Percentiles rank a stretch among this genome's conserved stretches.
phyloP scores from a whole-genome alignment of 2,329 filamentous ascomycete genomes.

The Lachnellula hyalina region DNA sequence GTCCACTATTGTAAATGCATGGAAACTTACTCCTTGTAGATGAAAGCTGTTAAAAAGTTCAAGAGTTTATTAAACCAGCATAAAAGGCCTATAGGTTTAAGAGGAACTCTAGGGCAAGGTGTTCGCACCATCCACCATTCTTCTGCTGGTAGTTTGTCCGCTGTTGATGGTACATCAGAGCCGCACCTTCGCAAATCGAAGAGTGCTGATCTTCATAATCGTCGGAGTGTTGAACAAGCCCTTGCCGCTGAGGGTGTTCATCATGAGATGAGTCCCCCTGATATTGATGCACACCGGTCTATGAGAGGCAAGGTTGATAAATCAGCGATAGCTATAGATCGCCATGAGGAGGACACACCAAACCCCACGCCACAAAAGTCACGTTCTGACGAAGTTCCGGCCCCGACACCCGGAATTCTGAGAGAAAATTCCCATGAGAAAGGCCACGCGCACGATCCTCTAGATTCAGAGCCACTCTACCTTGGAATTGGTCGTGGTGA shows the following conservation, averaged over 20 bases:
- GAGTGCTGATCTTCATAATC: slow-evolving; percentile 47
- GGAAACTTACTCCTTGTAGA: slow-evolving; percentile 41
- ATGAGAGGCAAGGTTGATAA: slow-evolving; percentile 6
- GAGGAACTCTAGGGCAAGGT: slow-evolving; percentile 54
- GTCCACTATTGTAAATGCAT: not conserved
- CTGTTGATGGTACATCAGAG: slow-evolving; percentile 38
- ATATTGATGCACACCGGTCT: slow-evolving; percentile 13
- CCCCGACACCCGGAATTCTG: slow-evolving; percentile 29
- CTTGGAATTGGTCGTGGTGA: slow-evolving; percentile 71
- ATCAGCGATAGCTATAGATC: not conserved
- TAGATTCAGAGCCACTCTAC: slow-evolving; percentile 58
- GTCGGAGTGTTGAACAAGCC: slow-evolving; percentile 42
- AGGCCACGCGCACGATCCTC: slow-evolving; percentile 58
- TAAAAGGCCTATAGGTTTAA: slow-evolving; percentile 47
- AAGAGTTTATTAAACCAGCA: slow-evolving; percentile 61
- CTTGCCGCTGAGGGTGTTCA: slow-evolving; percentile 51
- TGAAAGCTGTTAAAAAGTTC: slow-evolving; percentile 89
- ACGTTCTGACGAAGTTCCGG: slow-evolving; percentile 26
- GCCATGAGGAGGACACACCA: slow-evolving; percentile 1
- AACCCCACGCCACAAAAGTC: not conserved
- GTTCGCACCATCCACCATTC: slow-evolving; percentile 49
- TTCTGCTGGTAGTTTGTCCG: slow-evolving; percentile 33
- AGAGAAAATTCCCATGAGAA: slow-evolving; percentile 42
- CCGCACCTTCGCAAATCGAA: slow-evolving; percentile 35
- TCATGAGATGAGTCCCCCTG: slow-evolving; percentile 34